phyloP scores from a whole-genome alignment of 345 rosid genomes.

The Stellera chamaejasme region DNA sequence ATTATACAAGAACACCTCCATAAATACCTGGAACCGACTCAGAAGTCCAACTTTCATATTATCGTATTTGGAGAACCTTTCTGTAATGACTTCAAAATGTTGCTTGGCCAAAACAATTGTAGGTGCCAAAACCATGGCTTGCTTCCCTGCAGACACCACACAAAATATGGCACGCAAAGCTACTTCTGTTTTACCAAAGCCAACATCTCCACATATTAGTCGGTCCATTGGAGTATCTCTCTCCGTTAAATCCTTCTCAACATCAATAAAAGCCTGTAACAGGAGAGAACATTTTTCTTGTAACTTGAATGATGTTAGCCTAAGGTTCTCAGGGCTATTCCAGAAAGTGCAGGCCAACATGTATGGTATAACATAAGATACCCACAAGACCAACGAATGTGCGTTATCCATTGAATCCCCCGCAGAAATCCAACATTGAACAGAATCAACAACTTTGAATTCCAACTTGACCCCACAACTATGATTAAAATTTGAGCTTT shows the following conservation, averaged over 20 bases:
- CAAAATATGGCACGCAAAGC: conserved; percentile 88
- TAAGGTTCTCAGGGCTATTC: too few relatives aligned
- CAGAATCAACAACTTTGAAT: too few relatives aligned
- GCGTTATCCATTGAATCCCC: too few relatives aligned
- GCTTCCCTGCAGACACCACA: conserved; percentile 84
- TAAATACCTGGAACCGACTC: conserved; percentile 86
- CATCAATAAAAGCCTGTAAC: conserved; percentile 87
- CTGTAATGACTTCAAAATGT: conserved; percentile 80
- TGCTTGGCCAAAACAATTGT: conserved; percentile 93
- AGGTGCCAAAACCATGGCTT: conserved; percentile 96
- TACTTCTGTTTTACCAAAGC: conserved; percentile 98
- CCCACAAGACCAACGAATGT: too few relatives aligned
- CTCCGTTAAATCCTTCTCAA: conserved; percentile 85
- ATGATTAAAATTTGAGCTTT: too few relatives aligned
- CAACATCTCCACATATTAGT: conserved; percentile 93
- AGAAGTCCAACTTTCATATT: conserved; percentile 70
- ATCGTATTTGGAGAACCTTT: conserved; percentile 60
- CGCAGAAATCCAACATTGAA: too few relatives aligned
- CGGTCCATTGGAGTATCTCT: conserved; percentile 96
- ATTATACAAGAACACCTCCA: conserved; percentile 8
- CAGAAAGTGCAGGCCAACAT: too few relatives aligned
- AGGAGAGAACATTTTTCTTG: conserved; percentile 5
- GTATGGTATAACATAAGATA: too few relatives aligned
- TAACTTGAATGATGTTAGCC: background rate
- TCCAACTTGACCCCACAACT: too few relatives aligned